Evolutionary conservation across 495 filamentous ascomycete species (phyloP), one percentile per base, ranked within the genome.

Genomic region (Aspergillus hancockii): DNA sequence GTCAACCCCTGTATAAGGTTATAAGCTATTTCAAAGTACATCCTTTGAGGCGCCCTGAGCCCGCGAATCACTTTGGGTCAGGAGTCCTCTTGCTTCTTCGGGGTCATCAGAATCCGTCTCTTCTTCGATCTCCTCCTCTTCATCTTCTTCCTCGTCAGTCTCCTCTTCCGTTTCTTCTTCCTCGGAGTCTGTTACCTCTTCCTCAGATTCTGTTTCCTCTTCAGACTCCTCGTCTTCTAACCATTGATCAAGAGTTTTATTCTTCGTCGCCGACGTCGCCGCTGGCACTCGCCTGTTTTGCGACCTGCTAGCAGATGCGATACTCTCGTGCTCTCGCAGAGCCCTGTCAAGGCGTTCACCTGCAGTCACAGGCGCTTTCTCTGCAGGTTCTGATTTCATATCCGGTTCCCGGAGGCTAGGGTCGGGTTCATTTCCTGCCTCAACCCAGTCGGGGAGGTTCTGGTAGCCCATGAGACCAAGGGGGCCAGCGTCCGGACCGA

Each of bases 191-290:
- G 54, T 57, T 16, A 32, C 67, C 30, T 73, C 71, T n/a, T 57
- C 67, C 45, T 76, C 74, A 16, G 68, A 72, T 40, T 72, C 73
- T 14, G 70, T 71, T 53, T 73, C 76, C 46, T 71, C 70, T 47
- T 47, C 43, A 14, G 18, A 9, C 49, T 79, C 80, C 31, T 78
- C 83, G 38, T 82, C 81, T 21, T 81, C 81, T 55, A 97, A 77
- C 91, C 94, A 98, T 70, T 96, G 89, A 77, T 97, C 89, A 63
- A 97, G 75, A 19, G 83, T 88, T 83, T 93, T 96, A 49, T 66
- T 75, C 66, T 79, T 84, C 61, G 64, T 50, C 23, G 57, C 61
- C n/a, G 65, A 57, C 7, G 55, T 55, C 8, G 52, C 38, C 5
- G 45, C 53, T 21, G 14, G 62, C 16, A 49, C 47, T 8, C 49